Conservation (phyloP, 148 eudicot species). For the Suaeda aralocaspica region DNA sequence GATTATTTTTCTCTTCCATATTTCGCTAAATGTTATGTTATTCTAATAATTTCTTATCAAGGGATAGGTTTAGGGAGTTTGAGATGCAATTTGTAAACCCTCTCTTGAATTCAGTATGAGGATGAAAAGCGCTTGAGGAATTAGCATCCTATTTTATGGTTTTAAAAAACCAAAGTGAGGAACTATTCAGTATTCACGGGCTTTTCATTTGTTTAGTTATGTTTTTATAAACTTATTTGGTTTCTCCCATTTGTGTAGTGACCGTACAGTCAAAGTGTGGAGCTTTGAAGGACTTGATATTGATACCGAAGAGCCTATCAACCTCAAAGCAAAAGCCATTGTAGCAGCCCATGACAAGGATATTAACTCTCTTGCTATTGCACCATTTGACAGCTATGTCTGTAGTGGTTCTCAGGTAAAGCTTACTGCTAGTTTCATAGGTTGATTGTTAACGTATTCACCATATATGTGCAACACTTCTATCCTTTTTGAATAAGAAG, state of each 20-base stretch:
- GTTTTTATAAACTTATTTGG: neutral
- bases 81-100: neutral
- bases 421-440: constrained; percentile 18
- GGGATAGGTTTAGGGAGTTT: neutral
- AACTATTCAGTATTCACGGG: neutral
- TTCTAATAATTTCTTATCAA: too few relatives aligned
- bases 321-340: constrained; percentile 74
- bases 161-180: neutral
- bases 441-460: neutral
- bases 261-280: constrained; percentile 89
- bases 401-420: constrained; percentile 97
- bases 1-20: neutral
- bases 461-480: neutral
- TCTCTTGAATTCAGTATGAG: neutral
- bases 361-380: constrained; percentile 79
- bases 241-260: constrained; percentile 39
- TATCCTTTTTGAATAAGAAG: neutral
- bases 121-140: neutral
- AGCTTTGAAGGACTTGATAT: constrained; percentile 53
- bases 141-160: neutral
- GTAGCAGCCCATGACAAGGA: constrained; percentile 94
- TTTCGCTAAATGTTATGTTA: too few relatives aligned
- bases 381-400: constrained; percentile 86
- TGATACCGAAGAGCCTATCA: constrained; percentile 40
- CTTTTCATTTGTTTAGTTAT: neutral